These are phyloP conservation scores for Chlorella sp. DNA, from an alignment of 139 green algal species.

Conservation along the genomic window DNA sequence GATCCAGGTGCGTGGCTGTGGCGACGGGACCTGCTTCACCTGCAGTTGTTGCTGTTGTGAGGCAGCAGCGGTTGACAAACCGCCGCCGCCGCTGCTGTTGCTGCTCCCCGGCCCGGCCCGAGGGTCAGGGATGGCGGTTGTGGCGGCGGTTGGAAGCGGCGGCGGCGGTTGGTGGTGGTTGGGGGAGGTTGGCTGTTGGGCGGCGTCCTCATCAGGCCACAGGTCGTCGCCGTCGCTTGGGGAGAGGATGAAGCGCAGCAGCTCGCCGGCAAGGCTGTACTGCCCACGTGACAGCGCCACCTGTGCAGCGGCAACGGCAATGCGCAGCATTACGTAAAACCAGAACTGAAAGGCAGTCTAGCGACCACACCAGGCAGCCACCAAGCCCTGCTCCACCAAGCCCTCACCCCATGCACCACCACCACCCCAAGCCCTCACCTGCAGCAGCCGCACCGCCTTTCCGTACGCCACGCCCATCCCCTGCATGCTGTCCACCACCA, in stretches of 20 bases:
- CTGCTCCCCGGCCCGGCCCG: background rate
- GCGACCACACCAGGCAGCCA: too few species aligned
- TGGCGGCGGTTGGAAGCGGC: too few species aligned
- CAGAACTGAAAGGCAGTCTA: too few species aligned
- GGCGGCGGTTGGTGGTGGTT: too few species aligned
- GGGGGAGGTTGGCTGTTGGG: background rate
- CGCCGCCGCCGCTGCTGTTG: background rate
- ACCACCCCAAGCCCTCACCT: constrained; percentile 11
- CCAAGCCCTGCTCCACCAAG: too few species aligned
- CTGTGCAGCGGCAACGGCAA: too few species aligned
- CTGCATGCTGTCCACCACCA: constrained; percentile 68
- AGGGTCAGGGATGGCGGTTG: background rate
- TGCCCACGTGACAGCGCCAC: constrained; percentile 40
- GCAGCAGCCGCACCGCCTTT: constrained; percentile 32
- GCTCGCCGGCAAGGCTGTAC: constrained; percentile 67
- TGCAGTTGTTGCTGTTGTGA: too few species aligned
- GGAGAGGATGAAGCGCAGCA: constrained; percentile 74
- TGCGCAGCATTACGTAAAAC: too few species aligned
- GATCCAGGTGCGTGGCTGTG: constrained; percentile 23
- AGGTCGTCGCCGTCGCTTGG: constrained; percentile 29
- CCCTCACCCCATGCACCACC: background rate
- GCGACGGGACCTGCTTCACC: background rate
- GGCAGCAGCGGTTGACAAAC: background rate
- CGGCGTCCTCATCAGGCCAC: background rate
- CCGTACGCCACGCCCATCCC: constrained; percentile 18